Conservation (phyloP, 208 protist genomes). For the Wallacemonas sp. region DNA sequence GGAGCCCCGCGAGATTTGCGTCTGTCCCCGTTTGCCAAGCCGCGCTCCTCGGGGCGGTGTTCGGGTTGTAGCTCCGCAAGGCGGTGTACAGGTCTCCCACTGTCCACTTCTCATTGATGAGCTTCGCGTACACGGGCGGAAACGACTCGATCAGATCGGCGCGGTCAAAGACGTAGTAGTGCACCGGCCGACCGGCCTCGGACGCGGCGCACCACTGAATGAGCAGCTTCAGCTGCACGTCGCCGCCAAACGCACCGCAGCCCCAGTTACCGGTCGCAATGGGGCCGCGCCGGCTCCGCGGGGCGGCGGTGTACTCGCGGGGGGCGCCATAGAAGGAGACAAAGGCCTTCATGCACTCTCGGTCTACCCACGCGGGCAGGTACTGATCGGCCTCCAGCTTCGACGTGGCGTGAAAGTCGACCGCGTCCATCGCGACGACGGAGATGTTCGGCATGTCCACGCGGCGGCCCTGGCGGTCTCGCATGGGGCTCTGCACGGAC, state of each 20-base stretch:
- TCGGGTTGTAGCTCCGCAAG: conserved; percentile 27
- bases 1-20: neutral
- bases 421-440: conserved; percentile 79
- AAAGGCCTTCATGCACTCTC: conserved; percentile 90
- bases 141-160: conserved; percentile 29
- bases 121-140: conserved; percentile 24
- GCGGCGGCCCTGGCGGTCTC: neutral
- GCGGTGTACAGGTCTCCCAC: conserved; percentile 39
- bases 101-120: conserved; percentile 37
- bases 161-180: conserved; percentile 60
- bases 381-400: conserved; percentile 49
- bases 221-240: conserved; percentile 82
- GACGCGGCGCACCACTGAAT: conserved; percentile 87
- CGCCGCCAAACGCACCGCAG: conserved; percentile 89
- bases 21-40: no score
- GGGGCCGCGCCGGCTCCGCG: conserved; percentile 24
- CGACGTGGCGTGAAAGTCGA: conserved; percentile 31
- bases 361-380: conserved; percentile 23
- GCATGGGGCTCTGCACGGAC: neutral
- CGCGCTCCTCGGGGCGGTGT: no score
- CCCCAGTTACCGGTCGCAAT: conserved; percentile 91
- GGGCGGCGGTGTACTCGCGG: conserved; percentile 18
- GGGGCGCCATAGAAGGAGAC: conserved; percentile 56
- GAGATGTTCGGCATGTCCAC: conserved; percentile 41
- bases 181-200: conserved; percentile 36